A percentile compares a stretch with the other conserved stretches of the same genome.
phyloP scores from a whole-genome alignment of 805 yeast genomes.

The Yarrowia sp. region DNA sequence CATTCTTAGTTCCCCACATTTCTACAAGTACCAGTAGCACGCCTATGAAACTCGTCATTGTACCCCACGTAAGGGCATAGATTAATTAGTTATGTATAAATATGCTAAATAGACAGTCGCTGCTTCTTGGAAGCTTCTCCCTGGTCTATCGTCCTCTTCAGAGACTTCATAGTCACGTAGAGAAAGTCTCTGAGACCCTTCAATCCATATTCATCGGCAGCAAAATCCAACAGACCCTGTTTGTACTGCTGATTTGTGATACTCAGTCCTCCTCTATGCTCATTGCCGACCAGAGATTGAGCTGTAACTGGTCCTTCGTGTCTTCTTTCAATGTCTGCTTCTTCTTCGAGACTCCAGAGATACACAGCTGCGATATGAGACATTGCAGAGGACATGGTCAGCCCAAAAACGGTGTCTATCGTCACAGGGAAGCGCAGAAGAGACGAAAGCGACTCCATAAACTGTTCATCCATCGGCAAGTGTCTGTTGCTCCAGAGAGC shows the following conservation, averaged over 20 bases:
- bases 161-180: slow-evolving; percentile 8
- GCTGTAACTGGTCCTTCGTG: slow-evolving; percentile 10
- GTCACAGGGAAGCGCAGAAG: not conserved
- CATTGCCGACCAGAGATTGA: not conserved
- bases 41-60: no score
- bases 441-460: not conserved
- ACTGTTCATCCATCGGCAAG: not conserved
- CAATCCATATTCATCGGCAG: not conserved
- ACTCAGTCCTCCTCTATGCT: not conserved
- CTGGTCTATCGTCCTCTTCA: not conserved
- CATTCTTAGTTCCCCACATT: no score
- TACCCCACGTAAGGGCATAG: no score
- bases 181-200: not conserved
- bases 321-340: not conserved
- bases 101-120: not conserved
- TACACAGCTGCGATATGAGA: slow-evolving; percentile 6
- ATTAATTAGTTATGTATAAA: no score
- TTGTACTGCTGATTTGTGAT: slow-evolving; percentile 3
- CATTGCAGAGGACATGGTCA: slow-evolving; percentile 6
- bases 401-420: not conserved
- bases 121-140: not conserved
- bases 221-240: not conserved
- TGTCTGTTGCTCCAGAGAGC: slow-evolving; percentile 10
- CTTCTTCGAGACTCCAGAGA: slow-evolving; percentile 3
- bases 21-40: no score